These are phyloP conservation scores for Parathielavia appendiculata DNA, from an alignment of 495 filamentous ascomycete genomes.

Conservation along the genomic window DNA sequence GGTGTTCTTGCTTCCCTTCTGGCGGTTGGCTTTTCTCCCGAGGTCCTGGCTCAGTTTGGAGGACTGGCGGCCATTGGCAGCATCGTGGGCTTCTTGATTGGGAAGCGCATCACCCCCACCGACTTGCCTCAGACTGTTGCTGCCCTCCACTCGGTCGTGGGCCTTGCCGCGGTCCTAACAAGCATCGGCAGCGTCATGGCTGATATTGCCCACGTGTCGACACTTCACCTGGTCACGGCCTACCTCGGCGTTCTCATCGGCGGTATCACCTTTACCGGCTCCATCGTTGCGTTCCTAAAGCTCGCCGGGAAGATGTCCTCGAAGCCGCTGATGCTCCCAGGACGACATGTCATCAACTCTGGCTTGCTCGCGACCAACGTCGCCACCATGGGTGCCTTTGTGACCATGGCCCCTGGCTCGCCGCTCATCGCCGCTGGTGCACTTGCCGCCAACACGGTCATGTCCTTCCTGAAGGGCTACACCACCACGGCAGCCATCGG, in stretches of 20 bases:
- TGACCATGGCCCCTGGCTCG: slow-evolving; percentile 68
- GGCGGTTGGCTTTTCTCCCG: slow-evolving; percentile 70
- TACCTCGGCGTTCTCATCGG: slow-evolving; percentile 77
- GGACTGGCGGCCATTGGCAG: slow-evolving; percentile 64
- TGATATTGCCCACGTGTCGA: slow-evolving; percentile 58
- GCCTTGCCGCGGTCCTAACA: slow-evolving; percentile 73
- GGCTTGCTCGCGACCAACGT: slow-evolving; percentile 64
- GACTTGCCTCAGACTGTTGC: slow-evolving; percentile 78
- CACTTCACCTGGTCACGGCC: slow-evolving; percentile 69
- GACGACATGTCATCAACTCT: slow-evolving; percentile 64
- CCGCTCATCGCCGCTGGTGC: slow-evolving; percentile 69
- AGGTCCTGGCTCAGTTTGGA: slow-evolving; percentile 66
- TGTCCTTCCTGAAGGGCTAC: slow-evolving; percentile 76
- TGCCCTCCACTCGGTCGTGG: slow-evolving; percentile 75
- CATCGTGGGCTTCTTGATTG: slow-evolving; percentile 59
- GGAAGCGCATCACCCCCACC: slow-evolving; percentile 75
- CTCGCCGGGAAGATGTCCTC: slow-evolving; percentile 73
- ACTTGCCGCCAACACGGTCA: slow-evolving; percentile 62
- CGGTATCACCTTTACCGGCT: slow-evolving; percentile 79
- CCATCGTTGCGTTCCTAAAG: slow-evolving; percentile 76
- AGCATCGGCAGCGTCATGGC: slow-evolving; percentile 77
- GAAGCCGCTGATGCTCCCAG: slow-evolving; percentile 60
- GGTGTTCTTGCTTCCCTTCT: slow-evolving; percentile 72
- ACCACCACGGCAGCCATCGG: slow-evolving; percentile 79
- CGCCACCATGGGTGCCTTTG: slow-evolving; percentile 72